Percentiles rank a stretch among this genome's conserved stretches.
These are phyloP conservation scores for Wickerhamiella dianesei DNA, from an alignment of 805 yeast genomes.

Conservation along the genomic window DNA sequence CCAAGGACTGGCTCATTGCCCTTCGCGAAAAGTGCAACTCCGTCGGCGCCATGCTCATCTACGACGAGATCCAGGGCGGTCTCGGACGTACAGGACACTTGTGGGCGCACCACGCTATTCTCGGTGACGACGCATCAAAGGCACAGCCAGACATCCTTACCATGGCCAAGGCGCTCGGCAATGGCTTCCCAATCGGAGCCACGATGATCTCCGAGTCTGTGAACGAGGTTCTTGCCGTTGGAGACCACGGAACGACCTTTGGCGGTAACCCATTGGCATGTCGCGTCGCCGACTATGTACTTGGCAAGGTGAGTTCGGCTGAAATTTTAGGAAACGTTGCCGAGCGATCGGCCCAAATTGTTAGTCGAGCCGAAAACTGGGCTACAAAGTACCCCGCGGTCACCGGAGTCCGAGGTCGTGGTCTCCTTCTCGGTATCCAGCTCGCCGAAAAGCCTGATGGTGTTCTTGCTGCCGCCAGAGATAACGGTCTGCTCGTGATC, in stretches of 20 bases:
- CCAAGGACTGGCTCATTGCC: constrained; percentile 47
- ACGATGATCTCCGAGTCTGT: constrained; percentile 74
- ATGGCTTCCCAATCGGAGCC: constrained; percentile 94
- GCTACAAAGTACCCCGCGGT: constrained; percentile 30
- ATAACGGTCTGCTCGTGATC: constrained; percentile 68
- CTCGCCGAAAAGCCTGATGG: constrained; percentile 47
- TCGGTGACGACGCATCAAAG: constrained; percentile 37
- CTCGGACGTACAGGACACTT: constrained; percentile 81
- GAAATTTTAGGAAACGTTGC: constrained; percentile 49
- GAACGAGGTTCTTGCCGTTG: constrained; percentile 59
- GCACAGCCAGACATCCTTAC: constrained; percentile 94
- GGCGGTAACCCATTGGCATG: constrained; percentile 95
- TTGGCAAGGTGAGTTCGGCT: constrained; percentile 48
- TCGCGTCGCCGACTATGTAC: constrained; percentile 64
- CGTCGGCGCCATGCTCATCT: constrained; percentile 63
- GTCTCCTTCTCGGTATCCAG: constrained; percentile 75
- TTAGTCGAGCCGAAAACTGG: constrained; percentile 28
- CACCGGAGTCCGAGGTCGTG: constrained; percentile 70
- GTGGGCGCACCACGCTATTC: constrained; percentile 70
- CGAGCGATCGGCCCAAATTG: constrained; percentile 45
- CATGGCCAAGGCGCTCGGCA: constrained; percentile 91
- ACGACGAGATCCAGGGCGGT: constrained; percentile 96
- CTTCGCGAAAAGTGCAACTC: constrained; percentile 55
- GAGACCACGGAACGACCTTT: constrained; percentile 96
- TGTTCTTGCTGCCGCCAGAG: constrained; percentile 57